Evolutionary conservation across 2,329 filamentous ascomycete genomes (phyloP).

Genomic region (Venturia aucupariae): DNA sequence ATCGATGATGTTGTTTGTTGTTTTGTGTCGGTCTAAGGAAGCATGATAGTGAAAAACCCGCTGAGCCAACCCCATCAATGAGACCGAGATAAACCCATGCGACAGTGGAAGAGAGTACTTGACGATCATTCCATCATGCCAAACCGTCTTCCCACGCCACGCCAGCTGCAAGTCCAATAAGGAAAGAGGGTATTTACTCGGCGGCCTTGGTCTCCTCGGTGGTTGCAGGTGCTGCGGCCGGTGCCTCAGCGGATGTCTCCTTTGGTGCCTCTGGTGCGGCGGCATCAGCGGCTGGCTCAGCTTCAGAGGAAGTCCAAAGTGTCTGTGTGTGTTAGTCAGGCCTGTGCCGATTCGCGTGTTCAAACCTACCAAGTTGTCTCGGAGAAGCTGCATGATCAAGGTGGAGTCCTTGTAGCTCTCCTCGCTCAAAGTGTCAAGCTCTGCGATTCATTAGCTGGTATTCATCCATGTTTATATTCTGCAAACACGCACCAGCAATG

Average conservation of each 20-base stretch:
- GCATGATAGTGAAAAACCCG: constrained; percentile 1
- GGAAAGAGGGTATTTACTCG: constrained; percentile 14
- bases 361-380: constrained; percentile 74
- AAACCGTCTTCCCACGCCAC: constrained; percentile 10
- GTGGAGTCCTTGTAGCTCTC: constrained; percentile 99
- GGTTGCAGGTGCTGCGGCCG: constrained; percentile 21
- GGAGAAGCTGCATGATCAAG: constrained; percentile 96
- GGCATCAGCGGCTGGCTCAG: constrained; percentile 60
- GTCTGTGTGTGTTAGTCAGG: constrained; percentile 52
- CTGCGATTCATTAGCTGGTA: constrained; percentile 37
- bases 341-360: constrained; percentile 17
- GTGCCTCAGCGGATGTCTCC: constrained; percentile 47
- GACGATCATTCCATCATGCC: constrained; percentile 9
- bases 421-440: constrained; percentile 93
- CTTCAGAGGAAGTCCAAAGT: constrained; percentile 98
- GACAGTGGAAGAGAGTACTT: constrained; percentile 6
- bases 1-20: constrained; percentile 7
- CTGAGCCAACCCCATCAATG: neutral
- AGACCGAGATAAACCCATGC: neutral
- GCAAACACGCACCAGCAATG: constrained; percentile 59
- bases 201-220: constrained; percentile 38
- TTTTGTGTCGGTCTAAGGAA: constrained; percentile 7
- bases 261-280: constrained; percentile 30
- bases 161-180: constrained; percentile 2
- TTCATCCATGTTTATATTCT: constrained; percentile 6